Base-by-base conservation (phyloP, 345 rosid species). In the Nephelium lappaceum region DNA sequence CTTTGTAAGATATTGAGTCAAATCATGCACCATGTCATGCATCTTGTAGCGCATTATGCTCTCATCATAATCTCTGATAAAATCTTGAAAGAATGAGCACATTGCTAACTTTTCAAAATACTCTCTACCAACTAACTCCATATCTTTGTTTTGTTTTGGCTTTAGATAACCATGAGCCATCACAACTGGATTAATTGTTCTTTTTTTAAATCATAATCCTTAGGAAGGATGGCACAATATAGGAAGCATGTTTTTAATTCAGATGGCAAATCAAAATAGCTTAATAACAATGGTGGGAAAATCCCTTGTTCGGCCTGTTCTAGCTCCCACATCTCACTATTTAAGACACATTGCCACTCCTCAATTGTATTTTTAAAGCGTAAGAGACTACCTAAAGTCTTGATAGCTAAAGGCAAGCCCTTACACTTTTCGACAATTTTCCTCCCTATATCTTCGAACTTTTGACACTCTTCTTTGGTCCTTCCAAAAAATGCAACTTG, bases 1-100 rank as follows among this genome's bases (percentile, higher is more conserved):
- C 10, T 51, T 27, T 1, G 16, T 18, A 27, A 71, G 62, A 53
- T 12, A 27, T 53, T 27, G 43, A 31, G 43, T 63, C 18, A 8
- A 71, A 9, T 71, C 64, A 31, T 53, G 74, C 18, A 53, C 45
- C n/a, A 53, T 18, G 10, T 71, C 74, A 53, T 53, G 47, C 64
- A 71, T 71, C 16, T 71, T 53, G 1, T 11, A 53, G 1, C 10
- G 31, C 31, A 0, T 18, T 31, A 71, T 53, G 18, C 45, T 31
- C 19, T 16, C 3, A 5, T 49, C 4, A 51, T 19, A 23, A 5
- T 11, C 5, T 11, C 3, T 51, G 7, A 4, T 10, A 71, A 71
- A 71, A 71, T 71, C 43, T 71, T 27, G 63, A 51, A 71, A 71
- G 43, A 71, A 51, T 4, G 45, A 51, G 1, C 25, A 25, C 19